These are phyloP conservation scores for Heliosperma pusillum DNA, from an alignment of 148 eudicot genomes.

Conservation along the genomic window DNA sequence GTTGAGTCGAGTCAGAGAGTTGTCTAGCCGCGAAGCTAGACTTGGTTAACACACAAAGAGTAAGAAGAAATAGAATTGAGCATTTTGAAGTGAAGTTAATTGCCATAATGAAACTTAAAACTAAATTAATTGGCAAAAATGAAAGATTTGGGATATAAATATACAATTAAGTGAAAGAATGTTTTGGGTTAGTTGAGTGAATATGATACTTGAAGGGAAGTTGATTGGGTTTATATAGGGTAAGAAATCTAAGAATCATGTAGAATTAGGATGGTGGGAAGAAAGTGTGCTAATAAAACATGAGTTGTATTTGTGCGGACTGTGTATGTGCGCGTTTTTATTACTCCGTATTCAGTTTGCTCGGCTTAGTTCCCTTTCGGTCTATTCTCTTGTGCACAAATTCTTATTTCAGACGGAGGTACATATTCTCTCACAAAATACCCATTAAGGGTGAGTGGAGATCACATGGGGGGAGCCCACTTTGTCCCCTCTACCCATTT, in stretches of 20 bases:
- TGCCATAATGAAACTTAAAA: background rate
- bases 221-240: background rate
- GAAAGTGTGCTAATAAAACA: background rate
- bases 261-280: conserved; percentile 8
- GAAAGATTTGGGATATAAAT: background rate
- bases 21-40: conserved; percentile 7
- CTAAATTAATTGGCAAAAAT: background rate
- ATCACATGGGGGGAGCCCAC: too few relatives aligned
- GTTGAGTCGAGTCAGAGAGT: conserved; percentile 17
- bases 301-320: background rate
- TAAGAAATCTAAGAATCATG: background rate
- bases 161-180: background rate
- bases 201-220: background rate
- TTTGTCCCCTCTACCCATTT: too few relatives aligned
- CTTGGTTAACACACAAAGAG: background rate
- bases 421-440: too few relatives aligned
- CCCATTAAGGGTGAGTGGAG: too few relatives aligned
- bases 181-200: background rate
- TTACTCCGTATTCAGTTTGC: too few relatives aligned
- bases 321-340: background rate
- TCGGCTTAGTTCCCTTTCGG: too few relatives aligned
- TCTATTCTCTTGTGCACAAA: background rate
- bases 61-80: background rate
- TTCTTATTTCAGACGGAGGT: too few relatives aligned
- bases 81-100: background rate